phyloP scores from a whole-genome alignment of 129 eudicot species.

The Ambrosia trifida region DNA sequence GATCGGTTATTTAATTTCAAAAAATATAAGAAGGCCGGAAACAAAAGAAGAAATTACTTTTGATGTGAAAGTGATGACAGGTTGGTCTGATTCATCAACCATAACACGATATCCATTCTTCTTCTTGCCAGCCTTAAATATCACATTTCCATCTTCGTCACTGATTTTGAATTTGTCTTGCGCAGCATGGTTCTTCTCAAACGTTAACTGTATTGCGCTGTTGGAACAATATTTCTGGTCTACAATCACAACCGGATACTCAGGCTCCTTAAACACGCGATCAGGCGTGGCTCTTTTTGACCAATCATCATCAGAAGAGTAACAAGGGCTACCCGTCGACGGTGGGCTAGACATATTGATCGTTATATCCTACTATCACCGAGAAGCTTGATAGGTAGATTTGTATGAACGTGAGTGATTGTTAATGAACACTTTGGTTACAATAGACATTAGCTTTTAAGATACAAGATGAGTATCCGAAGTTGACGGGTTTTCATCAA shows the following conservation, averaged over 20 bases:
- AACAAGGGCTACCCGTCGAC: conserved; percentile 36
- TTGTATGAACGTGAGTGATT: conserved; percentile 5
- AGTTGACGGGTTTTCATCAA: conserved; percentile 29
- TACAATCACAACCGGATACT: conserved; percentile 36
- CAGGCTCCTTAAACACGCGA: conserved; percentile 38
- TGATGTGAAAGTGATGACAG: conserved; percentile 31
- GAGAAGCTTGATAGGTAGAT: neutral
- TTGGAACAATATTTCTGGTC: conserved; percentile 43
- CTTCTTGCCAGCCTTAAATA: conserved; percentile 31
- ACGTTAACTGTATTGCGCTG: conserved; percentile 29
- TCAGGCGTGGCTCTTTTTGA: conserved; percentile 34
- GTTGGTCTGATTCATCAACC: conserved; percentile 30
- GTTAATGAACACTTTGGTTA: conserved; percentile 24
- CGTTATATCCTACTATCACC: conserved; percentile 5
- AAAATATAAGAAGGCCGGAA: no score
- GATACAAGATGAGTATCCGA: conserved; percentile 35
- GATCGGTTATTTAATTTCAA: no score
- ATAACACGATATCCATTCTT: conserved; percentile 32
- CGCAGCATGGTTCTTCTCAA: conserved; percentile 27
- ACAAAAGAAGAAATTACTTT: conserved; percentile 31
- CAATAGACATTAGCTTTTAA: conserved; percentile 25
- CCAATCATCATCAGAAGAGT: conserved; percentile 38
- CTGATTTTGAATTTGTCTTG: conserved; percentile 38
- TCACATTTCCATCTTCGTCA: conserved; percentile 34
- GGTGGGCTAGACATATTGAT: conserved; percentile 34